Base-by-base conservation (phyloP, 2,329 filamentous ascomycete genomes). In the Monosporascus sp. region DNA sequence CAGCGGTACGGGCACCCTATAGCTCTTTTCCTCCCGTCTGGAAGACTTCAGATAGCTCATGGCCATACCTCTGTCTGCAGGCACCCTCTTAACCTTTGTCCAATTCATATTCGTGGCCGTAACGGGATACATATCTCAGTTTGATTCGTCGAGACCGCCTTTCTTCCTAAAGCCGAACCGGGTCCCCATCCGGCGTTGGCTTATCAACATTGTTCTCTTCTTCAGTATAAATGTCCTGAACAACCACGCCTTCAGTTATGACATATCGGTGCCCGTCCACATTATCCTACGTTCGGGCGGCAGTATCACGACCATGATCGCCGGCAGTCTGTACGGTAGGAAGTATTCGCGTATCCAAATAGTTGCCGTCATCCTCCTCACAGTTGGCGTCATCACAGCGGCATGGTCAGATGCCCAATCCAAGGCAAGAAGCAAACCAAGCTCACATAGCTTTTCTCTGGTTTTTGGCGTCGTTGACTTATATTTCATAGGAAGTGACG, bases 161-260 rank as follows among this genome's bases (percentile, higher is more conserved):
- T 82, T 90, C 58, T 93, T 89, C 64, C 71, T 97, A 45, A 83
- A 82, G 53, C 82, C 82, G 18, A 91, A 92, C 60, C 85, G 83
- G 50, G 90, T 97, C 4, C 94, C 94, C 0, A 76, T 97, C 51
- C 79, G 80, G 48, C 88, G 90, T 67, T 97, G 94, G 92, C 67
- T 89, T 49, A 77, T 93, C 65, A 97, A 96, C 67, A 96, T 96
- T 43, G 76, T 88, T 4, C 82, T 97, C 62, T 97, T 97, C 73
- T 94, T 96, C 69, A 82, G 82, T 57, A 94, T 99, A 72, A 99
- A 97, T 65, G 84, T 97, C 54, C 75, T 99, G 66, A 99, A 99
- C 74, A 99, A 99, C 65, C 93, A 93, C 77, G 94, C 93, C 7
- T 99, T 99, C 70, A 92, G 90, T 57, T 99, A 97, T 74, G 86